Evolutionary conservation across 106 monocot genomes (phyloP).

Genomic region (Cymbidium sinense): DNA sequence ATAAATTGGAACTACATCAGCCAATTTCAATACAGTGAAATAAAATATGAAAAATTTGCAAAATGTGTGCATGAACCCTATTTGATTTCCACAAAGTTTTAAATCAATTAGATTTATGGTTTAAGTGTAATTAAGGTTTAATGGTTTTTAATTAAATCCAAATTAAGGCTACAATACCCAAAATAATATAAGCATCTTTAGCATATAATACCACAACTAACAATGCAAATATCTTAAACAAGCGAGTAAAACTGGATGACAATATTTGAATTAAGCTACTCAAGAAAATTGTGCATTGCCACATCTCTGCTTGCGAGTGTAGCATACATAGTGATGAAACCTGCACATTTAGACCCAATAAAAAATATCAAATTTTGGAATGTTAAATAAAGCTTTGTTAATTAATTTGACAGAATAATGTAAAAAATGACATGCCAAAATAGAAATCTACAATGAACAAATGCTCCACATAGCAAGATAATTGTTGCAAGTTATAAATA

Average conservation of each 20-base stretch:
- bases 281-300: conserved; percentile 19
- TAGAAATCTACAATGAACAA: no score
- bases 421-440: no score
- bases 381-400: not conserved
- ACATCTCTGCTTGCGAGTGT: conserved; percentile 78
- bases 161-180: not conserved
- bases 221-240: not conserved
- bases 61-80: no score
- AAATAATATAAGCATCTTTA: not conserved
- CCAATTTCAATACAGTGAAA: not conserved
- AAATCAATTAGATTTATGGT: no score
- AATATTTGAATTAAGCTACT: not conserved
- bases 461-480: no score
- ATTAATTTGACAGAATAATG: not conserved
- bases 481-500: no score
- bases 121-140: no score
- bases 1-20: not conserved
- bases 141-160: no score
- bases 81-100: no score
- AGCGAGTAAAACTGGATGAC: not conserved
- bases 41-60: no score
- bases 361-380: not conserved
- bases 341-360: conserved; percentile 15
- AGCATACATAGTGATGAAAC: conserved; percentile 75
- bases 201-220: not conserved